Evolutionary conservation across 2,329 filamentous ascomycete species (phyloP).

Genomic region (Gremmenia infestans): DNA sequence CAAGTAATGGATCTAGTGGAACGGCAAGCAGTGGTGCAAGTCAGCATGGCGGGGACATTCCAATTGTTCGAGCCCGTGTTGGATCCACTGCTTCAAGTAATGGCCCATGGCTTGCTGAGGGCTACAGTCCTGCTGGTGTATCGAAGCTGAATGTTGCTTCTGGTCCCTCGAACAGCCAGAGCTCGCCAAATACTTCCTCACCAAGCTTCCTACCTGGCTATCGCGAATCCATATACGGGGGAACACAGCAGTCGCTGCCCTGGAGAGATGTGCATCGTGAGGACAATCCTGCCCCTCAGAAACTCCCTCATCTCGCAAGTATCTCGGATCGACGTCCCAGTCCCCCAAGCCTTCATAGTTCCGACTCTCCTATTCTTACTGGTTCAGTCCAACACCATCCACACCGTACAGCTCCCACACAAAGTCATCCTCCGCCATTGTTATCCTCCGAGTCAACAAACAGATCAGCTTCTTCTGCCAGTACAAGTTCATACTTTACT

Average conservation of each 20-base stretch:
- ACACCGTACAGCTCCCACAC: slow-evolving; percentile 14
- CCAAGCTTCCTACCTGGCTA: slow-evolving; percentile 28
- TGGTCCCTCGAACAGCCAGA: slow-evolving; percentile 7
- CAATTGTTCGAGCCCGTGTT: slow-evolving; percentile 13
- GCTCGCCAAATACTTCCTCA: slow-evolving; percentile 18
- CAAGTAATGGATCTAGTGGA: slow-evolving; percentile 23
- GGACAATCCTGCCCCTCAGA: slow-evolving; percentile 12
- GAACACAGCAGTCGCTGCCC: slow-evolving; percentile 17
- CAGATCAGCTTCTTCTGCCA: slow-evolving; percentile 23
- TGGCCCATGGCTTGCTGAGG: slow-evolving; percentile 20
- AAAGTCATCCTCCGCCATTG: slow-evolving; percentile 24
- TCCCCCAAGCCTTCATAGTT: slow-evolving; percentile 6
- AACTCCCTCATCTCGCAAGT: slow-evolving; percentile 14
- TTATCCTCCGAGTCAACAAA: slow-evolving; percentile 28
- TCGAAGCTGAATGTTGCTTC: slow-evolving; percentile 10
- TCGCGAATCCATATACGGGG: slow-evolving; percentile 26
- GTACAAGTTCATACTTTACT: slow-evolving; percentile 24
- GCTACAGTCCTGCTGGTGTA: slow-evolving; percentile 8
- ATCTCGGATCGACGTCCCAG: slow-evolving; percentile 17
- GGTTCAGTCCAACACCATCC: slow-evolving; percentile 20
- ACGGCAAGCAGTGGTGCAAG: slow-evolving; percentile 23
- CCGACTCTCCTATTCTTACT: slow-evolving; percentile 17
- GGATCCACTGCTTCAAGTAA: slow-evolving; percentile 20
- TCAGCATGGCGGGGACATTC: slow-evolving; percentile 16
- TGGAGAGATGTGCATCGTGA: slow-evolving; percentile 28